Evolutionary conservation across 2,329 filamentous ascomycete genomes (phyloP).

Genomic region (Annulohypoxylon truncatum): DNA sequence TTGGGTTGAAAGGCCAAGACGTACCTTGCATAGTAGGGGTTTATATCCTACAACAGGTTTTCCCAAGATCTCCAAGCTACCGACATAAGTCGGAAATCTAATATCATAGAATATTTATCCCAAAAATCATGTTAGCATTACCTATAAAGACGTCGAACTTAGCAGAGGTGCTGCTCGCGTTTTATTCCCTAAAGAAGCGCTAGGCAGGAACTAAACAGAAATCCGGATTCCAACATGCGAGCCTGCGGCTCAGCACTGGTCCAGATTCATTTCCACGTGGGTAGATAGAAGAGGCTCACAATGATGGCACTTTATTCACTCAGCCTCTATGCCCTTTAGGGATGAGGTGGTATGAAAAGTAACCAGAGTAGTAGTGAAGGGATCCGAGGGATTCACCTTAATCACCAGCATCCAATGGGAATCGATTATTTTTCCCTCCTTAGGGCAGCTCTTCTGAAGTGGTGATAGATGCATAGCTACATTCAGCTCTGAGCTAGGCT

Average conservation of each 20-base stretch:
- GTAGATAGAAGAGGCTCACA: neutral
- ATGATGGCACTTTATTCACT: neutral
- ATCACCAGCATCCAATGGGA: neutral
- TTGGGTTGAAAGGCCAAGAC: too few species aligned
- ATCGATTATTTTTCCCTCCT: neutral
- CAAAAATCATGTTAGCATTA: too few species aligned
- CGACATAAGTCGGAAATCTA: too few species aligned
- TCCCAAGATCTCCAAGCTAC: too few species aligned
- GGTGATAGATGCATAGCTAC: neutral
- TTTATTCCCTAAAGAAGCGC: neutral
- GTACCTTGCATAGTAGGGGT: too few species aligned
- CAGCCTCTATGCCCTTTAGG: neutral
- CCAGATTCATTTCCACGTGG: neutral
- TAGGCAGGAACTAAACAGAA: neutral
- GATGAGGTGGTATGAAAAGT: neutral
- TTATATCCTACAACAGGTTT: too few species aligned
- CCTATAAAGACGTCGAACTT: neutral
- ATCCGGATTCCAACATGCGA: neutral
- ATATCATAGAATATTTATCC: too few species aligned
- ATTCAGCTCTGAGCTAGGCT: neutral
- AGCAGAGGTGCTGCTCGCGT: neutral
- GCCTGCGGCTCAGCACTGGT: neutral
- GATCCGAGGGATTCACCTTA: neutral
- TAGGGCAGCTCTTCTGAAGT: neutral
- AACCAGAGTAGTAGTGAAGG: neutral